Evolutionary conservation across 2,329 filamentous ascomycete species (phyloP).

Genomic region (Stagonosporopsis tanaceti): DNA sequence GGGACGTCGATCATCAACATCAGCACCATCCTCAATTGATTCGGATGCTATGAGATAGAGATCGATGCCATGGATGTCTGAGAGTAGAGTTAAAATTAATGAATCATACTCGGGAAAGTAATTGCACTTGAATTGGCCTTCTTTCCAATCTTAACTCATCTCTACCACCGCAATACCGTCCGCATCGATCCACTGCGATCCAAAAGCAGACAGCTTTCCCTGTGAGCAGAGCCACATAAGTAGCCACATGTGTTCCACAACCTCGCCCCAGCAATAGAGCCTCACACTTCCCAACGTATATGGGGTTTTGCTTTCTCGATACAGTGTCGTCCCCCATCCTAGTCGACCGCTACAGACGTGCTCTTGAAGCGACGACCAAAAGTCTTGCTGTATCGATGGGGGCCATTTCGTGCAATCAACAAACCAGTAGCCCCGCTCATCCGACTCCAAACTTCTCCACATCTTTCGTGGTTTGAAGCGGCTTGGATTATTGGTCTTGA

Average conservation of each 20-base stretch:
- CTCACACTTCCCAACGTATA: conserved; percentile 58
- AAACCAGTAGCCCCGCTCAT: conserved; percentile 82
- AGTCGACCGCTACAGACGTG: conserved; percentile 66
- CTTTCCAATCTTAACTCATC: conserved; percentile 48
- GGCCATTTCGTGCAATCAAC: conserved; percentile 68
- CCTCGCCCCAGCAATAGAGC: conserved; percentile 80
- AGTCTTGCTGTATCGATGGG: conserved; percentile 55
- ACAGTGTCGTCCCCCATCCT: conserved; percentile 72
- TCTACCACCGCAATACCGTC: conserved; percentile 64
- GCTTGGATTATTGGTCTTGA: conserved; percentile 39
- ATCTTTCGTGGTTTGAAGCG: conserved; percentile 49
- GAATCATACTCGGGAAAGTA: no score
- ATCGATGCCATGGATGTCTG: no score
- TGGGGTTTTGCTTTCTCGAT: conserved; percentile 43
- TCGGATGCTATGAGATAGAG: no score
- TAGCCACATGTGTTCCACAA: conserved; percentile 76
- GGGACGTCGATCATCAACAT: conserved; percentile 15
- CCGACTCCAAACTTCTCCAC: conserved; percentile 59
- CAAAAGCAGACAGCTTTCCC: conserved; percentile 65
- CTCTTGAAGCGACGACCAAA: conserved; percentile 70
- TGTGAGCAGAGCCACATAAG: conserved; percentile 76
- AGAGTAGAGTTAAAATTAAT: no score
- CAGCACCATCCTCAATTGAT: background rate
- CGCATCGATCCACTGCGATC: conserved; percentile 72
- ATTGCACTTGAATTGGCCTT: no score